Evolutionary conservation across 2,329 filamentous ascomycete genomes (phyloP).

Genomic region (Xylariomycetidae sp.): DNA sequence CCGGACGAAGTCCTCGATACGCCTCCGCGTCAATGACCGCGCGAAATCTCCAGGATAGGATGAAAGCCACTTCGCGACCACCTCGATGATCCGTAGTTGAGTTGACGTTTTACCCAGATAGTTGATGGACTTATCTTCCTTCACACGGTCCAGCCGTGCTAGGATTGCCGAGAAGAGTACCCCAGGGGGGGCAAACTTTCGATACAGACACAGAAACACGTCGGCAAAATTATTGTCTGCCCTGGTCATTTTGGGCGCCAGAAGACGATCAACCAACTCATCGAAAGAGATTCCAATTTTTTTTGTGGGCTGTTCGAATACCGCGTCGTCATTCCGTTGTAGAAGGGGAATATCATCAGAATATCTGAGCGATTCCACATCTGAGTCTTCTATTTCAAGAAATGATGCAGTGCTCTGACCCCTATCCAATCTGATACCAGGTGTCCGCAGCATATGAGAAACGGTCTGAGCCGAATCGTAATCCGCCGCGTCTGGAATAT

Average conservation of each 20-base stretch:
- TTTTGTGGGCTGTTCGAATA: conserved; percentile 49
- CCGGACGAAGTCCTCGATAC: conserved; percentile 69
- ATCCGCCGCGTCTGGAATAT: conserved; percentile 38
- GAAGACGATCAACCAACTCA: conserved; percentile 80
- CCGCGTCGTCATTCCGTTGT: conserved; percentile 61
- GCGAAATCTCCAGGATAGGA: conserved; percentile 93
- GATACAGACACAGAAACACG: conserved; percentile 87
- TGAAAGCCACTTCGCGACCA: conserved; percentile 84
- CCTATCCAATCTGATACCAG: conserved; percentile 49
- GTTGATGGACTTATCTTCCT: conserved; percentile 60
- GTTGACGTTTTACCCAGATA: conserved; percentile 74
- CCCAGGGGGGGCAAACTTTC: conserved; percentile 82
- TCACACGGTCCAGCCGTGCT: conserved; percentile 66
- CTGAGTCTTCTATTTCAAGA: conserved; percentile 66
- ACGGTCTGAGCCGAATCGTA: conserved; percentile 41
- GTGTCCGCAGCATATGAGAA: conserved; percentile 44
- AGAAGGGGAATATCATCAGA: conserved; percentile 65
- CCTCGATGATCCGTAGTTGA: conserved; percentile 78
- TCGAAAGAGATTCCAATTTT: conserved; percentile 54
- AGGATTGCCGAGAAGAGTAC: conserved; percentile 76
- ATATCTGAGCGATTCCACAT: conserved; percentile 60
- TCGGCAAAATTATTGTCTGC: conserved; percentile 84
- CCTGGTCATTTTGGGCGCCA: conserved; percentile 76
- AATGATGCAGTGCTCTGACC: conserved; percentile 48
- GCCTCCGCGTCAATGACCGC: conserved; percentile 65